These are phyloP conservation scores for Spergularia marina DNA, from an alignment of 148 eudicot genomes.

Conservation along the genomic window DNA sequence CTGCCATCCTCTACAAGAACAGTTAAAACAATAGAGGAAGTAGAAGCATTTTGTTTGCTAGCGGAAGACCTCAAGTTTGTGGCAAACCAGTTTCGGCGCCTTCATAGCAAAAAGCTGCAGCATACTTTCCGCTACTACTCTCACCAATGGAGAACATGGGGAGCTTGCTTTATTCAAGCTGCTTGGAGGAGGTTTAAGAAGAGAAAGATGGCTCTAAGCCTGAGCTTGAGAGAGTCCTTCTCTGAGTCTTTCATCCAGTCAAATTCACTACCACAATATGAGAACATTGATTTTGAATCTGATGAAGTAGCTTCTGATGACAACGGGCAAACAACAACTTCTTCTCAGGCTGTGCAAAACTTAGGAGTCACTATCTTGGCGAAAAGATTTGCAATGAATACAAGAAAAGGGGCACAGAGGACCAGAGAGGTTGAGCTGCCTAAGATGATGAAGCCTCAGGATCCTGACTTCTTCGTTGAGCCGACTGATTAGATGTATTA, in stretches of 20 bases:
- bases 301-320: constrained; percentile 29
- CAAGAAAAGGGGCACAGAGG: constrained; percentile 71
- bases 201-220: constrained; percentile 51
- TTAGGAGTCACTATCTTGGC: constrained; percentile 68
- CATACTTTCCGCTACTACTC: constrained; percentile 81
- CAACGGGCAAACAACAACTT: constrained; percentile 5
- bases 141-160: constrained; percentile 92
- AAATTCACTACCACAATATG: constrained; percentile 21
- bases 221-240: constrained; percentile 55
- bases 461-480: constrained; percentile 77
- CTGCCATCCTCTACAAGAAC: constrained; percentile 67
- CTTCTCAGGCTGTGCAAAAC: constrained; percentile 49
- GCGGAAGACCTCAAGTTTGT: constrained; percentile 75
- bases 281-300: constrained; percentile 23
- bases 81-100: constrained; percentile 78
- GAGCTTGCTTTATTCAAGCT: constrained; percentile 80
- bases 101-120: constrained; percentile 81
- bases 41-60: constrained; percentile 60
- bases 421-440: constrained; percentile 45
- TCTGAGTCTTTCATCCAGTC: constrained; percentile 35
- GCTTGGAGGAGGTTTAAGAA: constrained; percentile 74
- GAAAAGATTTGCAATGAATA: constrained; percentile 72
- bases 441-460: constrained; percentile 74
- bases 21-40: constrained; percentile 52
- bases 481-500: constrained; percentile 40